A percentile compares a stretch with the other conserved stretches of the same genome.
These are phyloP conservation scores for Ampelomyces quisqualis DNA, from an alignment of 2,329 filamentous ascomycete species.

Conservation along the genomic window DNA sequence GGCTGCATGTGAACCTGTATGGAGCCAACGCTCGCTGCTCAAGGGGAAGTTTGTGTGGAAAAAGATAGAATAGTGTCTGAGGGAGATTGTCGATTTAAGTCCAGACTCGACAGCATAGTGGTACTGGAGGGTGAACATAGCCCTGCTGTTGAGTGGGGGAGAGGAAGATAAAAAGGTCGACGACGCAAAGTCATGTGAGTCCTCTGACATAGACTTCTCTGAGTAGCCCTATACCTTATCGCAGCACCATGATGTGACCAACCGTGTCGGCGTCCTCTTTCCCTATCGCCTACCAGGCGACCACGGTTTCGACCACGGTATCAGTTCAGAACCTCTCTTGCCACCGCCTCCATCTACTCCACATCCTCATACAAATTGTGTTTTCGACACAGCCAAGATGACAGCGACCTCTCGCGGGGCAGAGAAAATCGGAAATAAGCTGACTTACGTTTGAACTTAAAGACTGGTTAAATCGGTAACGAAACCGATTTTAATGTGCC, in stretches of 20 bases:
- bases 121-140: conserved; percentile 5
- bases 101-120: conserved; percentile 1
- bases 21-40: not conserved
- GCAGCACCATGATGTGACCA: not conserved
- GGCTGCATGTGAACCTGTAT: not conserved
- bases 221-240: not conserved
- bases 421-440: too few species aligned
- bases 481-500: too few species aligned
- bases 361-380: too few species aligned
- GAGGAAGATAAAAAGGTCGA: not conserved
- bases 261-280: too few species aligned
- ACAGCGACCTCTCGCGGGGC: too few species aligned
- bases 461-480: too few species aligned
- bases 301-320: too few species aligned
- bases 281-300: too few species aligned
- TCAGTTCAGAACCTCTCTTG: too few species aligned
- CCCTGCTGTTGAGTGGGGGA: not conserved
- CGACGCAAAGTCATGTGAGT: not conserved
- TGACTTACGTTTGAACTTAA: too few species aligned
- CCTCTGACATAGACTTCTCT: not conserved
- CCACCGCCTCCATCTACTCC: too few species aligned
- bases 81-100: not conserved
- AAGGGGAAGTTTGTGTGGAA: not conserved
- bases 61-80: not conserved
- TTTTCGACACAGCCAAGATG: too few species aligned